Percentiles rank a stretch among this genome's conserved stretches.
These are phyloP conservation scores for Fraxinus latifolia DNA, from an alignment of 305 asterid genomes.

Conservation along the genomic window DNA sequence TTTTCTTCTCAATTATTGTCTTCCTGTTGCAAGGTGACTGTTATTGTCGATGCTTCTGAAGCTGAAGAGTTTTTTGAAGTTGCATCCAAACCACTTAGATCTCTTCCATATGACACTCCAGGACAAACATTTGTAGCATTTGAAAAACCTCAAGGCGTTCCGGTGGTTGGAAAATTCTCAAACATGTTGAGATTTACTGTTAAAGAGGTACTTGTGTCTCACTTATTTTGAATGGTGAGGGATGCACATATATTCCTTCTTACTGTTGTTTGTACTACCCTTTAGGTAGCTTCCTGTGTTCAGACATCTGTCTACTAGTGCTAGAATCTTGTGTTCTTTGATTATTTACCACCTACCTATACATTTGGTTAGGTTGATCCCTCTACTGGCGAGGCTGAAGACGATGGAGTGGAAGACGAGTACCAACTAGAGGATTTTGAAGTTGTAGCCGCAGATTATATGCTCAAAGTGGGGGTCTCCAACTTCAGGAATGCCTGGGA, in stretches of 20 bases:
- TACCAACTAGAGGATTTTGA: slow-evolving; percentile 92
- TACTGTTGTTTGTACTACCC: background rate
- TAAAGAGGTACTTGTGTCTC: slow-evolving; percentile 63
- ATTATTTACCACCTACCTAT: slow-evolving; percentile 8
- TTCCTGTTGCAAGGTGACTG: slow-evolving; percentile 62
- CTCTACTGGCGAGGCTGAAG: slow-evolving; percentile 85
- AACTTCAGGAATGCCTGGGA: slow-evolving; percentile 95
- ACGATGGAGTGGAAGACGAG: slow-evolving; percentile 91
- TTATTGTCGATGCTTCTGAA: slow-evolving; percentile 84
- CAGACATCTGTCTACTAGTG: background rate
- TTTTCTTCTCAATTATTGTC: slow-evolving; percentile 25
- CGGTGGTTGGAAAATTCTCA: slow-evolving; percentile 79
- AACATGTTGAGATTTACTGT: slow-evolving; percentile 70
- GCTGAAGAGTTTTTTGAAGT: slow-evolving; percentile 88
- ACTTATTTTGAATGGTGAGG: background rate
- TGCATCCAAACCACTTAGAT: slow-evolving; percentile 63
- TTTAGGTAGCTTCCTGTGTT: background rate
- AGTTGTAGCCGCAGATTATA: slow-evolving; percentile 79
- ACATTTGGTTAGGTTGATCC: slow-evolving; percentile 59
- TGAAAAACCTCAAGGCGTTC: slow-evolving; percentile 81
- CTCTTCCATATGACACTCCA: slow-evolving; percentile 80
- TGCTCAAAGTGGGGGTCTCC: slow-evolving; percentile 77
- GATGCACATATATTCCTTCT: slow-evolving; percentile 8
- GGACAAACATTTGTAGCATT: slow-evolving; percentile 83
- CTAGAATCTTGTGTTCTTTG: background rate